Evolutionary conservation across 176 grass and related monocot species (phyloP).

Genomic region (Pharus latifolius): DNA sequence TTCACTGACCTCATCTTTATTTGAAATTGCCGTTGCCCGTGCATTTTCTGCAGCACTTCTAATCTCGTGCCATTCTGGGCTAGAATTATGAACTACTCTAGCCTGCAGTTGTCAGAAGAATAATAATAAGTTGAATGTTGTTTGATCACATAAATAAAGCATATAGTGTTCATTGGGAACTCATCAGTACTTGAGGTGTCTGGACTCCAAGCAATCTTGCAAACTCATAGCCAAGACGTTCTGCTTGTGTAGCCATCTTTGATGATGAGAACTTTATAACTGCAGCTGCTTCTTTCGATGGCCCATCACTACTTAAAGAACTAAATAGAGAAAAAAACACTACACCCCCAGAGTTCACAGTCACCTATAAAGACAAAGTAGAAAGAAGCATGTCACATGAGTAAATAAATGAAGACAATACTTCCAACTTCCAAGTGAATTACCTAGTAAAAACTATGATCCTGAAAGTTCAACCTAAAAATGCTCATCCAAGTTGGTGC

Average conservation of each 20-base stretch:
- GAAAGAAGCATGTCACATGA: neutral
- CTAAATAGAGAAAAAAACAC: constrained; percentile 92
- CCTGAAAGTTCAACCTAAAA: neutral
- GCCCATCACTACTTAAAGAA: constrained; percentile 19
- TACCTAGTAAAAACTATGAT: neutral
- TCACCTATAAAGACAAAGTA: constrained; percentile 37
- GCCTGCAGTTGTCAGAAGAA: constrained; percentile 43
- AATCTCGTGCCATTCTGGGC: constrained; percentile 66
- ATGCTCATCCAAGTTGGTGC: neutral
- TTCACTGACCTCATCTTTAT: constrained; percentile 65
- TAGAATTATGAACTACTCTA: constrained; percentile 81
- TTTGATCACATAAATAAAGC: neutral
- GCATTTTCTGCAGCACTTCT: constrained; percentile 76
- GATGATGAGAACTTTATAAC: constrained; percentile 90
- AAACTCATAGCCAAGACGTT: constrained; percentile 88
- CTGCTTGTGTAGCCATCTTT: constrained; percentile 90
- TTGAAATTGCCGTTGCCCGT: constrained; percentile 37
- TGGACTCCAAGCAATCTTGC: constrained; percentile 71
- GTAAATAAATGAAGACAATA: neutral
- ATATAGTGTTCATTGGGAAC: neutral
- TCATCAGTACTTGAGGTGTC: constrained; percentile 61
- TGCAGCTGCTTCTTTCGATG: constrained; percentile 57
- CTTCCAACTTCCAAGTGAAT: neutral
- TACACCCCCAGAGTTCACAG: constrained; percentile 93
- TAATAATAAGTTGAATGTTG: constrained; percentile 18